A percentile compares a stretch with the other conserved stretches of the same genome.
Conservation (phyloP, 257 asterid species). For the Ilex asprella region DNA sequence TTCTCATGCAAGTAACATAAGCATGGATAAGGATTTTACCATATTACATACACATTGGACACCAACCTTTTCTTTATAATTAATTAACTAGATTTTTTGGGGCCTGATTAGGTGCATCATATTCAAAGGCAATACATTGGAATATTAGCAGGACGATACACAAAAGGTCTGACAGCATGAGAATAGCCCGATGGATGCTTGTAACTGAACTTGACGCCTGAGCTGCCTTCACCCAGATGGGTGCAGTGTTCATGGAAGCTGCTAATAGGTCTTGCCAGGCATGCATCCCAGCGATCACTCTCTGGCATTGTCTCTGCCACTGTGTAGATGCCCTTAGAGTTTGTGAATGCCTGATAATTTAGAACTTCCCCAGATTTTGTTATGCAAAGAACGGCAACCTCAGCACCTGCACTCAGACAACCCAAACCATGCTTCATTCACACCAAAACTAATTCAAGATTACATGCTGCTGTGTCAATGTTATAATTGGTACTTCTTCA, state of each 20-base stretch:
- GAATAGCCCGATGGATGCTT: slow-evolving; percentile 70
- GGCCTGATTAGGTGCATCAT: no score
- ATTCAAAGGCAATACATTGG: slow-evolving; percentile 63
- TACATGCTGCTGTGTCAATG: not conserved
- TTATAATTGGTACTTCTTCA: not conserved
- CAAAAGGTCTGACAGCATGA: slow-evolving; percentile 69
- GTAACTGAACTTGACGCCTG: slow-evolving; percentile 75
- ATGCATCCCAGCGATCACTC: slow-evolving; percentile 89
- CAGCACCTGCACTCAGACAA: slow-evolving; percentile 61
- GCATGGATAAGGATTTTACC: no score
- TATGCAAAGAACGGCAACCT: slow-evolving; percentile 96
- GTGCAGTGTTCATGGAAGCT: slow-evolving; percentile 82
- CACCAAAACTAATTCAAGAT: not conserved
- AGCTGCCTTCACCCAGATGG: slow-evolving; percentile 40
- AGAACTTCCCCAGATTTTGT: slow-evolving; percentile 89
- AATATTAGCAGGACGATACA: slow-evolving; percentile 51
- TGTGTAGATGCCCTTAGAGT: slow-evolving; percentile 58
- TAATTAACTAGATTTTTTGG: no score
- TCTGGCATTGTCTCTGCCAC: slow-evolving; percentile 97
- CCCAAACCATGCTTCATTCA: not conserved
- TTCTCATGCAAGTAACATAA: no score
- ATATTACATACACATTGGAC: no score
- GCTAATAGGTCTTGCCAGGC: slow-evolving; percentile 85
- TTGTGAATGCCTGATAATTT: slow-evolving; percentile 87
- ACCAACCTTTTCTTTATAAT: no score